phyloP scores from a whole-genome alignment of 1,284 basidiomycete species.

The Pyrrhoderma noxium region DNA sequence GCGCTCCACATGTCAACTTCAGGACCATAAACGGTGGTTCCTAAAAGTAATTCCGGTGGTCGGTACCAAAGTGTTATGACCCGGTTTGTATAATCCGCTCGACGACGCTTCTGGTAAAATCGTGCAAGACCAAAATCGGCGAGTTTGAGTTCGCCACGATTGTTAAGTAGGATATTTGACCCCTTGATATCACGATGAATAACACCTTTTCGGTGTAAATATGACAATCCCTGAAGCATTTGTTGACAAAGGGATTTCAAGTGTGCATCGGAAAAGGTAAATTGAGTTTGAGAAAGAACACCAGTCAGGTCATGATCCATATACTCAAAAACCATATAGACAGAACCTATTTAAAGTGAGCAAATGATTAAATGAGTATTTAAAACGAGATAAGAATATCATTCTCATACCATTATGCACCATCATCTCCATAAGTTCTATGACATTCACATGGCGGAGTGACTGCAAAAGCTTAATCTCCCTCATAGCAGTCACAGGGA shows the following conservation, averaged over 20 bases:
- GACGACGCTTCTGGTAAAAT: constrained; percentile 86
- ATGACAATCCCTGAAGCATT: constrained; percentile 89
- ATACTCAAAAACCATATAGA: constrained; percentile 99
- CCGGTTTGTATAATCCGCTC: constrained; percentile 94
- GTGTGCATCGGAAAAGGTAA: constrained; percentile 77
- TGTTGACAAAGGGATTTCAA: constrained; percentile 93
- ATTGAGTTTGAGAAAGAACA: constrained; percentile 86
- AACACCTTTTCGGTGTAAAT: constrained; percentile 91
- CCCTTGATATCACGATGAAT: constrained; percentile 99
- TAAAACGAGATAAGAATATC: neutral
- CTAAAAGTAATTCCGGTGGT: constrained; percentile 91
- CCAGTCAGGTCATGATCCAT: constrained; percentile 99
- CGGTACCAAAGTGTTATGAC: constrained; percentile 99
- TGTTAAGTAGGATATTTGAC: constrained; percentile 95
- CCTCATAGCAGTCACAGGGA: constrained; percentile 97
- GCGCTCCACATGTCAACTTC: constrained; percentile 99
- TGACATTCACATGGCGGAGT: constrained; percentile 83
- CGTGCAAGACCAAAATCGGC: constrained; percentile 98
- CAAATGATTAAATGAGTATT: constrained; percentile 17
- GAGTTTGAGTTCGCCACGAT: constrained; percentile 88
- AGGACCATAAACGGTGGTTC: constrained; percentile 93
- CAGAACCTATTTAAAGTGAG: no score
- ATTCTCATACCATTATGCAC: constrained; percentile 79
- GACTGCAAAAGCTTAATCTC: constrained; percentile 98
- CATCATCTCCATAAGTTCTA: constrained; percentile 95